Base-by-base conservation (phyloP, 163 green algal genomes). In the Volvox carteri region DNA sequence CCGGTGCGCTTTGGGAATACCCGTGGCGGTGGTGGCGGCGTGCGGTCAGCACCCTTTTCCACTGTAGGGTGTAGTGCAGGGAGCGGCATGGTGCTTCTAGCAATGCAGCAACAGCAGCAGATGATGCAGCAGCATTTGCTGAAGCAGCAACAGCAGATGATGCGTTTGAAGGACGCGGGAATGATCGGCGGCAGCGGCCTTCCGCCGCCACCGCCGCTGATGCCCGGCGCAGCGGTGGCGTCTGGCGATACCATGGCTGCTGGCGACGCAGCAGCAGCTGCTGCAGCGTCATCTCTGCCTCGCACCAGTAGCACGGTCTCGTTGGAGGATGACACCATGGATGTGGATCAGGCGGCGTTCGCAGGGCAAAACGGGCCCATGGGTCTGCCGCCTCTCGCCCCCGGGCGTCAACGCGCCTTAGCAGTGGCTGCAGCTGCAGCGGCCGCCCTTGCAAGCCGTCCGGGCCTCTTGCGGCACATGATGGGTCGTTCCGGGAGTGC, bases 101-200 rank as follows among this genome's bases (percentile, higher is more conserved):
- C 50, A 1, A 88, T 88, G 83, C 70, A 83, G 67, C 83, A 81
- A 50, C 83, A 88, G 37, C 83, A 81, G 68, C 83, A 88, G 37
- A 35, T 62, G n/a, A 41, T 83, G 68, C 52, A 75, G 50, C 83
- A 74, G 48, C 81, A 79, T 30, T 33, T 74, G 68, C 30, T 88
- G 68, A 28, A 62, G 83, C 37, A 81, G 83, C 83, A 88, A 33
- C 83, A 83, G 83, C 33, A 56, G 65, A 87, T 81, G 83, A 56
- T 81, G 68, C 83, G 83, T 35, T 46, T 74, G 25, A 88, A 88
- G 83, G 83, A 88, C 7, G 80, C 44, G 21, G 80, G 19, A 30
- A 44, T 48, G 21, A 65, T 25, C 42, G 65, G 39, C 62, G 56
- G 44, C 48, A 35, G 48, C 16, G 81, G 46, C 25, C 35, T 87